Evolutionary conservation across 2,329 filamentous ascomycete species (phyloP), one percentile per base, ranked within the genome.

Genomic region (Bimuria novae-zelandiae): DNA sequence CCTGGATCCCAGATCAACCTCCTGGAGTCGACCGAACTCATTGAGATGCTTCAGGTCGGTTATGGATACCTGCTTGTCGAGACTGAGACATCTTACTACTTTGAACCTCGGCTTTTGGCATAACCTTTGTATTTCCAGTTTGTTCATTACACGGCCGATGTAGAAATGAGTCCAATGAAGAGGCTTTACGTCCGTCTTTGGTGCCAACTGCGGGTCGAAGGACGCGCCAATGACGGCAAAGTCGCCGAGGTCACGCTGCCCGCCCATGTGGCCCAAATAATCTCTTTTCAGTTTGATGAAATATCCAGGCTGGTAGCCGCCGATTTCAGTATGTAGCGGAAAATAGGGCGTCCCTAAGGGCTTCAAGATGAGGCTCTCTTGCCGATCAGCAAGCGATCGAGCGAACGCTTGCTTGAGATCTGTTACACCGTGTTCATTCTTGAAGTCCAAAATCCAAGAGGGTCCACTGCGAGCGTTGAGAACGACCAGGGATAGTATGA

Each of bases 261-360:
- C 92, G 0, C 91, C 90, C 67, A 93, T 84, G 2, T 85, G 85
- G 22, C 82, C 80, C 32, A 96, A 83, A 63, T 95, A 96, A 65
- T 94, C 90, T 71, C 96, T 96, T 72, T 96, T 96, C 36, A 96
- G 73, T 73, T 96, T 96, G 65, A 96, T 89, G 68, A 85, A 88
- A 51, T 76, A 78, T 57, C 62, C 74, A 61, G 63, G 52, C 45
- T 36, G 63, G 62, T 40, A 59, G 63, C 67, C 52, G 41, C 61
- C 51, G 63, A 64, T 17, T 50, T 67, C 39, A 46, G 52, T 56
- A 8, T 58, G 54, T 39, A 73, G 49, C 12, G 75, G 63, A 57
- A 96, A 89, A 67, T 96, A 96, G 0, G 91, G 85, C 21, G 89
- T 84, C 54, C 91, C 86, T 25, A 78, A 79, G 0, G 88, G 85